Conservation (phyloP, 1,284 basidiomycete genomes). For the Microbotryum scabiosae region DNA sequence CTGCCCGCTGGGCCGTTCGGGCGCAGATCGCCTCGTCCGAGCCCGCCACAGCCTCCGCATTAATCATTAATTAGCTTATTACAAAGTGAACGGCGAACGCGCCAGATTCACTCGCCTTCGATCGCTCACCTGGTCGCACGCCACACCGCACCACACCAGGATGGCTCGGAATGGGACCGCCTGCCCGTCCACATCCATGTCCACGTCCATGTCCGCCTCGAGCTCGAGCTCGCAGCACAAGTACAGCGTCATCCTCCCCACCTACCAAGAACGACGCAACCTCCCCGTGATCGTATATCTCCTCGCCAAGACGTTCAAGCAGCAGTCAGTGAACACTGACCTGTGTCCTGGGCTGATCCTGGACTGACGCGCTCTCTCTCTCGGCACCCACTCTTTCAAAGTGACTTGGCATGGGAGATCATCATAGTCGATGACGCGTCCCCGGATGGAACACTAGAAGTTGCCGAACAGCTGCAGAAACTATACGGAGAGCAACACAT, state of each 20-base stretch:
- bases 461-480: constrained; percentile 64
- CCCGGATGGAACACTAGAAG: constrained; percentile 82
- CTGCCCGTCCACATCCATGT: background rate
- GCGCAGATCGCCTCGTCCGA: too few relatives aligned
- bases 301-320: constrained; percentile 61
- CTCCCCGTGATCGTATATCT: constrained; percentile 78
- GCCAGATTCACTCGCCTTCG: too few relatives aligned
- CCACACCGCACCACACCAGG: too few relatives aligned
- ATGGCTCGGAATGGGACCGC: background rate
- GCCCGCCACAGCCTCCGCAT: too few relatives aligned
- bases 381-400: constrained; percentile 27
- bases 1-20: too few relatives aligned
- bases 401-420: constrained; percentile 65
- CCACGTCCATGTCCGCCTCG: background rate
- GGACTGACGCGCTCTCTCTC: background rate
- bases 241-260: constrained; percentile 66
- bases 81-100: too few relatives aligned
- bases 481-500: constrained; percentile 78
- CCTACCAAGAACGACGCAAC: constrained; percentile 88
- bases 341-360: too few relatives aligned
- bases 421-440: constrained; percentile 85
- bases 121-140: too few relatives aligned
- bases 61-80: too few relatives aligned
- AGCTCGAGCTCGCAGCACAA: constrained; percentile 3
- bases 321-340: constrained; percentile 52